Percentiles rank a stretch among this genome's conserved stretches.
Evolutionary conservation across 371 early-diverging fungal genomes (phyloP).

Genomic region (Mortierella sp.): DNA sequence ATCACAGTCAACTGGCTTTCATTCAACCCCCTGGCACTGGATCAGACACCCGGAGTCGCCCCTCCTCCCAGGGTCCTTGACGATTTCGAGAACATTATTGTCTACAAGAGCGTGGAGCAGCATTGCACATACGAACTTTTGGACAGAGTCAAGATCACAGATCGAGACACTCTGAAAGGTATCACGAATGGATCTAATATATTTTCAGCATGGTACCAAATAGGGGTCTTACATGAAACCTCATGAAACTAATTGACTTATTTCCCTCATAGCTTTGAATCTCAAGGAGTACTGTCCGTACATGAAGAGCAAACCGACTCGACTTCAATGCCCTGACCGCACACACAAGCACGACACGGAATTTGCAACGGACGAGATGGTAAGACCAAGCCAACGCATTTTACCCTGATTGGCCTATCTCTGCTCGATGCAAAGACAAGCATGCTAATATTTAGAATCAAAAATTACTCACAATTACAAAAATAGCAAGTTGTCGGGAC

Average conservation of each 20-base stretch:
- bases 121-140: slow-evolving; percentile 54
- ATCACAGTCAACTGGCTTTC: slow-evolving; percentile 57
- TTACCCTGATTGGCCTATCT: not conserved
- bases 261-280: slow-evolving; percentile 16
- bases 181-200: not conserved
- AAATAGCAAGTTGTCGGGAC: slow-evolving; percentile 57
- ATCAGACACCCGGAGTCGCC: slow-evolving; percentile 53
- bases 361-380: slow-evolving; percentile 54
- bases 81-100: slow-evolving; percentile 55
- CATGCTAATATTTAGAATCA: not conserved
- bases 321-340: slow-evolving; percentile 39
- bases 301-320: slow-evolving; percentile 38
- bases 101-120: slow-evolving; percentile 52
- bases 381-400: slow-evolving; percentile 8
- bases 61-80: slow-evolving; percentile 46
- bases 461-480: not conserved
- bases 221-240: no score
- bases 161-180: slow-evolving; percentile 33
- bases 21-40: slow-evolving; percentile 50
- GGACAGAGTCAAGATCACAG: slow-evolving; percentile 45
- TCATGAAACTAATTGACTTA: not conserved
- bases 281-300: slow-evolving; percentile 40
- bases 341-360: slow-evolving; percentile 34
- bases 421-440: not conserved
- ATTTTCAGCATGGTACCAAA: not conserved